A percentile compares a stretch with the other conserved stretches of the same genome.
phyloP scores from a whole-genome alignment of 1,284 basidiomycete species.

The Tilletia caries region DNA sequence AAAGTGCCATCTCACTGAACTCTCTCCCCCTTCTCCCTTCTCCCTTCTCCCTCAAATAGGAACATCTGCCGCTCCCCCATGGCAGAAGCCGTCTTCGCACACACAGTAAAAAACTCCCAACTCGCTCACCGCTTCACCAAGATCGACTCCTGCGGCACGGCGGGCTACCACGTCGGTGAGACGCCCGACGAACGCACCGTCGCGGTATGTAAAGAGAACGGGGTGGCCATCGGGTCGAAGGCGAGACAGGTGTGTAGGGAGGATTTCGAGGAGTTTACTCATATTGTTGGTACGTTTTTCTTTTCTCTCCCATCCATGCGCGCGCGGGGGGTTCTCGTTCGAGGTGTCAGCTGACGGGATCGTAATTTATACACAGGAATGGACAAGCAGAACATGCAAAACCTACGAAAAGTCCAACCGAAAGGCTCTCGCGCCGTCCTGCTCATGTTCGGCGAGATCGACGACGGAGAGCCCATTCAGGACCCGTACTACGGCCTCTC shows the following conservation, averaged over 20 bases:
- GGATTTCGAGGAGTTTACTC: conserved; percentile 56
- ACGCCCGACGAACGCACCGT: conserved; percentile 41
- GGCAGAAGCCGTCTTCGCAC: conserved; percentile 41
- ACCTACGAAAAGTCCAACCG: conserved; percentile 1
- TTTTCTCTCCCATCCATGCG: background rate
- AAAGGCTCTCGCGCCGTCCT: conserved; percentile 3
- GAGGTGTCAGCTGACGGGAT: background rate
- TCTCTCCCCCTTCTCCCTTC: background rate
- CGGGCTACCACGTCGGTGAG: conserved; percentile 45
- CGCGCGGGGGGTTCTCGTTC: no score
- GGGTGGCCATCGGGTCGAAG: conserved; percentile 53
- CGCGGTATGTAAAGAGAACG: conserved; percentile 54
- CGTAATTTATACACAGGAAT: background rate
- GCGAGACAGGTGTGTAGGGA: conserved; percentile 52
- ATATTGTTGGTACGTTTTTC: conserved; percentile 56
- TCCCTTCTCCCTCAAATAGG: background rate
- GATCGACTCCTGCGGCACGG: conserved; percentile 48
- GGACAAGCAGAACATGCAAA: conserved; percentile 9
- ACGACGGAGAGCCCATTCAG: conserved; percentile 6
- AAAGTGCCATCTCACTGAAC: no score
- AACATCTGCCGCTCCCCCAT: conserved; percentile 25
- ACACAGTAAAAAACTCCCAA: conserved; percentile 28
- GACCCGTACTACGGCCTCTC: conserved; percentile 12
- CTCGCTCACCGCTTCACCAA: conserved; percentile 32
- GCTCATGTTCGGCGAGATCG: conserved; percentile 10